Percentiles rank a stretch among this genome's conserved stretches.
These are phyloP conservation scores for Diaporthe eres DNA, from an alignment of 2,329 filamentous ascomycete genomes.

Conservation along the genomic window DNA sequence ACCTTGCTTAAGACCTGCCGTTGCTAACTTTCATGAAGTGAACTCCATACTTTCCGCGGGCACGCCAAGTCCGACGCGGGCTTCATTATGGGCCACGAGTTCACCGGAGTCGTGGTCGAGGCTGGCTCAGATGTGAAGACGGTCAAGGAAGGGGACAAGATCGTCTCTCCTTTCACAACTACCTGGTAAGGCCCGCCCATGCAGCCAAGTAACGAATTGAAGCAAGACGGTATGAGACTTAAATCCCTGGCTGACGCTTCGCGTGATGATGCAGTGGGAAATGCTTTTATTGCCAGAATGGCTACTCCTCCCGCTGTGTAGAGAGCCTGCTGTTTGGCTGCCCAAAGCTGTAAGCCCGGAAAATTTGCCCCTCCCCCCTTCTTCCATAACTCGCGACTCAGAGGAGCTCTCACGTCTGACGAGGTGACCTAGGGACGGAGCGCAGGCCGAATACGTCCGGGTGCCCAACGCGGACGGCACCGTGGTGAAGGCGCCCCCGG, in stretches of 20 bases:
- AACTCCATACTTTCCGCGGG: conserved; percentile 89
- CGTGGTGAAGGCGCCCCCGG: conserved; percentile 79
- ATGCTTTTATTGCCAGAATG: conserved; percentile 88
- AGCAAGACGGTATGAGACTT: too few relatives aligned
- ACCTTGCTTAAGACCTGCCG: neutral
- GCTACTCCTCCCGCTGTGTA: conserved; percentile 82
- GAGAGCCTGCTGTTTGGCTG: conserved; percentile 80
- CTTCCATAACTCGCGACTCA: neutral
- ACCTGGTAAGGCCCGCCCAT: conserved; percentile 71
- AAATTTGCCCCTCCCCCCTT: neutral
- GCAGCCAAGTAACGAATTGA: neutral
- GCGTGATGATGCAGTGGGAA: conserved; percentile 61
- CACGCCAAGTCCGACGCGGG: conserved; percentile 78
- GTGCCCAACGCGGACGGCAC: conserved; percentile 87
- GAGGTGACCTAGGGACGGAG: conserved; percentile 68
- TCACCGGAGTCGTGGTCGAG: conserved; percentile 81
- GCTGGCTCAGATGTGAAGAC: conserved; percentile 77
- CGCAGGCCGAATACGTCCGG: conserved; percentile 86
- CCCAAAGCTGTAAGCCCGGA: conserved; percentile 58
- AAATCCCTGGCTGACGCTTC: neutral
- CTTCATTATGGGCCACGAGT: conserved; percentile 86
- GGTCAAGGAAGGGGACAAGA: conserved; percentile 80
- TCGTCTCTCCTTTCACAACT: conserved; percentile 87
- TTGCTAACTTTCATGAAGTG: conserved; percentile 62
- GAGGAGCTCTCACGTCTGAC: neutral